phyloP scores from a whole-genome alignment of 805 yeast genomes.

The Novakomyces olei region DNA sequence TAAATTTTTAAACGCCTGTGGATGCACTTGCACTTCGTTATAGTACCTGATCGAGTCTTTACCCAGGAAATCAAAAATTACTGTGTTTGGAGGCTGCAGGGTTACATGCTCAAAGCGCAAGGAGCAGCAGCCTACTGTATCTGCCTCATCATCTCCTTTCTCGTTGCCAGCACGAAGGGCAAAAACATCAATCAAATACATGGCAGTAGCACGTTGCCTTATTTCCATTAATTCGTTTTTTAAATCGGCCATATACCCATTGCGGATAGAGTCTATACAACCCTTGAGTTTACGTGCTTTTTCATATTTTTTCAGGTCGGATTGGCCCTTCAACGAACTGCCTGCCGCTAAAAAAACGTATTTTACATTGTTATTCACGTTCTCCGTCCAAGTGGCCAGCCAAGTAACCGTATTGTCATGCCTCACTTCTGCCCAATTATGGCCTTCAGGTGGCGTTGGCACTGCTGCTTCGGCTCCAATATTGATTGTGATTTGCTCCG shows the following conservation, averaged over 20 bases:
- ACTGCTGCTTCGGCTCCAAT: slow-evolving; percentile 47
- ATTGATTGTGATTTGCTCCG: slow-evolving; percentile 76
- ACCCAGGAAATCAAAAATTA: slow-evolving; percentile 82
- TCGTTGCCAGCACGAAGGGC: slow-evolving; percentile 98
- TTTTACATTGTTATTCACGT: slow-evolving; percentile 59
- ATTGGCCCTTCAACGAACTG: slow-evolving; percentile 74
- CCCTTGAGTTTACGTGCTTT: slow-evolving; percentile 69
- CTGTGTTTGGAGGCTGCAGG: slow-evolving; percentile 63
- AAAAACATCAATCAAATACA: slow-evolving; percentile 73
- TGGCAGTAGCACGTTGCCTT: slow-evolving; percentile 84
- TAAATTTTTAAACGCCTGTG: slow-evolving; percentile 77
- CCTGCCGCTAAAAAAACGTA: slow-evolving; percentile 82
- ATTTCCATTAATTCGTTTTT: slow-evolving; percentile 60
- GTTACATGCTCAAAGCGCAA: slow-evolving; percentile 75
- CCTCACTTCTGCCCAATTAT: slow-evolving; percentile 68
- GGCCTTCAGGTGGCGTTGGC: slow-evolving; percentile 75
- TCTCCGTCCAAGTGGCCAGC: slow-evolving; percentile 96
- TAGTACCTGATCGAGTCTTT: slow-evolving; percentile 81
- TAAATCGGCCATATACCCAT: slow-evolving; percentile 47
- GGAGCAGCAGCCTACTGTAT: slow-evolving; percentile 95
- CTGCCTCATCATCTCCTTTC: slow-evolving; percentile 92
- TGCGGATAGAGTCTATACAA: slow-evolving; percentile 50
- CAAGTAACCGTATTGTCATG: slow-evolving; percentile 84
- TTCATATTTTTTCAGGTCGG: slow-evolving; percentile 80
- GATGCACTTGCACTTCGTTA: slow-evolving; percentile 80